phyloP scores from a whole-genome alignment of 148 eudicot species.

The Spergularia bocconei region DNA sequence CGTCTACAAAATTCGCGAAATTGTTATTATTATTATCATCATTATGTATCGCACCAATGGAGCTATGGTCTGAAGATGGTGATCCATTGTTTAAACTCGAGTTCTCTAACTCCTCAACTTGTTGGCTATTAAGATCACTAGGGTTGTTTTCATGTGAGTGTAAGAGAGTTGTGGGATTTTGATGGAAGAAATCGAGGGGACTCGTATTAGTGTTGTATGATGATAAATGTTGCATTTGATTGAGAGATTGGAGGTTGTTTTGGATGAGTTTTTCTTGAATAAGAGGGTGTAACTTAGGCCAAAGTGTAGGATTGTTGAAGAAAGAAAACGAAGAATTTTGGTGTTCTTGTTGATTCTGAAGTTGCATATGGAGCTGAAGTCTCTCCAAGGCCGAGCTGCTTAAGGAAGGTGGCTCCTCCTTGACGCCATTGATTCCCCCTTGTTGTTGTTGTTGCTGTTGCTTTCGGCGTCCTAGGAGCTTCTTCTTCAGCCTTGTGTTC shows the following conservation, averaged over 20 bases:
- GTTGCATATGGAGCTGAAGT: conserved; percentile 93
- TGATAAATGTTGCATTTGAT: conserved; percentile 22
- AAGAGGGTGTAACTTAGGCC: conserved; percentile 75
- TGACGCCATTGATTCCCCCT: conserved; percentile 25
- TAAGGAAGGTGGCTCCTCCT: conserved; percentile 35
- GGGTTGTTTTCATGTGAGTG: conserved; percentile 6
- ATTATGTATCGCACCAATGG: conserved; percentile 10
- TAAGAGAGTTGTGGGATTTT: conserved; percentile 7
- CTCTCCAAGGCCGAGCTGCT: conserved; percentile 89
- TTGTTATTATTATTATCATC: neutral
- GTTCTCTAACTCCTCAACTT: conserved; percentile 26
- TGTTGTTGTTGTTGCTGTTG: conserved; percentile 28
- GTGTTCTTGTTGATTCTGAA: conserved; percentile 40
- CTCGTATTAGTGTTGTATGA: neutral
- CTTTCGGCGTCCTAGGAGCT: conserved; percentile 63
- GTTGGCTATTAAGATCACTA: neutral
- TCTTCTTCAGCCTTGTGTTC: conserved; percentile 80
- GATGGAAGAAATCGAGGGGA: conserved; percentile 12
- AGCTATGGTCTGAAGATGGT: conserved; percentile 23
- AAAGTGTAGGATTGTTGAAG: conserved; percentile 54
- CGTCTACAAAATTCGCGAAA: neutral
- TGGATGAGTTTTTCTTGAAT: conserved; percentile 65
- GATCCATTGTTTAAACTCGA: conserved; percentile 26
- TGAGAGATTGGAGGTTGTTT: conserved; percentile 39
- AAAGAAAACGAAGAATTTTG: conserved; percentile 63